Conservation (phyloP, 164 flowering plant species). For the Aristolochia fimbriata region DNA sequence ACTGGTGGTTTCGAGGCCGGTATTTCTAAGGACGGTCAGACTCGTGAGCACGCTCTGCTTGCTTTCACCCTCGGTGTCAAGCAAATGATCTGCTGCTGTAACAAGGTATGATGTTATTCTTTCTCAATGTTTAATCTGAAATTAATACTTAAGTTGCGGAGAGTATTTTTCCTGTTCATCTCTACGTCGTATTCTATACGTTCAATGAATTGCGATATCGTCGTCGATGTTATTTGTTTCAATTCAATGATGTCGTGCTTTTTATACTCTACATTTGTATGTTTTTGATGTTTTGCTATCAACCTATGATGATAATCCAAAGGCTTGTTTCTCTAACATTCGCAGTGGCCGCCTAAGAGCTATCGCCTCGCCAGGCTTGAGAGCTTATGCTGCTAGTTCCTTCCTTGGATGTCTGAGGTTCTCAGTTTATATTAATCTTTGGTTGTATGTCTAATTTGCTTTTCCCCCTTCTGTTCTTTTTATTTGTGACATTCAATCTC, state of each 20-base stretch:
- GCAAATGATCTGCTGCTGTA: slow-evolving; percentile 82
- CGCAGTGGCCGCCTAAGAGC: slow-evolving; percentile 70
- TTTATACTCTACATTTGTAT: no score
- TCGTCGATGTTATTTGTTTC: no score
- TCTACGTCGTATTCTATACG: no score
- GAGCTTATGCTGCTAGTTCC: slow-evolving; percentile 10
- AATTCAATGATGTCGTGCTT: no score
- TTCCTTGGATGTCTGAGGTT: slow-evolving; percentile 11
- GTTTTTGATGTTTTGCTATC: no score
- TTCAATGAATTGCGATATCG: no score
- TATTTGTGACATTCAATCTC: no score
- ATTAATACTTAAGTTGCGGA: no score
- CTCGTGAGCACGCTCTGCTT: slow-evolving; percentile 79
- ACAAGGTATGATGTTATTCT: slow-evolving; percentile 36
- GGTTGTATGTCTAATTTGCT: no score
- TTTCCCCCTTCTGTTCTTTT: no score
- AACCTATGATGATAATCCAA: slow-evolving; percentile 22
- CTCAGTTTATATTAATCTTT: no score
- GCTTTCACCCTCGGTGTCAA: slow-evolving; percentile 75
- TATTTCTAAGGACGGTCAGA: slow-evolving; percentile 86
- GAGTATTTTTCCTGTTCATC: no score
- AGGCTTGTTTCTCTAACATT: slow-evolving; percentile 65
- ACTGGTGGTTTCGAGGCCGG: slow-evolving; percentile 90
- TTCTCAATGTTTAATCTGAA: not conserved
- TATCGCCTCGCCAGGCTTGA: slow-evolving; percentile 36